phyloP scores from a whole-genome alignment of 768 basidiomycete genomes.

The Suillus sp. region DNA sequence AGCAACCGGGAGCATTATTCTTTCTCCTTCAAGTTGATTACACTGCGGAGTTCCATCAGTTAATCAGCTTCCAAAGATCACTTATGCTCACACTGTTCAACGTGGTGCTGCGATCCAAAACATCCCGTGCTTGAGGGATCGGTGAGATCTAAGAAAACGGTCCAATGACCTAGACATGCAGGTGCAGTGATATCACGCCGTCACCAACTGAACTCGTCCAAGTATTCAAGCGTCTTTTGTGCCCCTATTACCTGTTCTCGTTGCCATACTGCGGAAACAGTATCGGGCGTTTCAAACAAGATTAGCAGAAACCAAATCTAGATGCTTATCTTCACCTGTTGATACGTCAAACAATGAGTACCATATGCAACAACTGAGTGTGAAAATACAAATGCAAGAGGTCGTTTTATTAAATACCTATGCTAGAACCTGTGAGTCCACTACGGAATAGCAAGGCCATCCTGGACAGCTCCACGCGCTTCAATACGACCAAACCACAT shows the following conservation, averaged over 20 bases:
- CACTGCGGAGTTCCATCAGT: neutral
- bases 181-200: neutral
- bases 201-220: neutral
- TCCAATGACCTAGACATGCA: neutral
- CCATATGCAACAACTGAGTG: neutral
- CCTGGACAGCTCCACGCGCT: neutral
- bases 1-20: neutral
- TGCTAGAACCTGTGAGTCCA: neutral
- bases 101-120: neutral
- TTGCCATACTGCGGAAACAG: neutral
- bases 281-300: neutral
- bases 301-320: neutral
- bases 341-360: neutral
- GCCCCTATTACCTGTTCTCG: neutral
- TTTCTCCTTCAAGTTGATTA: neutral
- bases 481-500: neutral
- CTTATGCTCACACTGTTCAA: neutral
- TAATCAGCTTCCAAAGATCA: neutral
- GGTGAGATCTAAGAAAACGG: neutral
- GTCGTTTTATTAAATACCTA: neutral
- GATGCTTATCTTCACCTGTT: neutral
- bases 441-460: conserved; percentile 1
- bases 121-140: neutral
- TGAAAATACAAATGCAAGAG: neutral
- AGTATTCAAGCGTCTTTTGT: neutral